These are phyloP conservation scores for Cryptosporidium felis DNA, from an alignment of 169 alveolate species.

Conservation along the genomic window DNA sequence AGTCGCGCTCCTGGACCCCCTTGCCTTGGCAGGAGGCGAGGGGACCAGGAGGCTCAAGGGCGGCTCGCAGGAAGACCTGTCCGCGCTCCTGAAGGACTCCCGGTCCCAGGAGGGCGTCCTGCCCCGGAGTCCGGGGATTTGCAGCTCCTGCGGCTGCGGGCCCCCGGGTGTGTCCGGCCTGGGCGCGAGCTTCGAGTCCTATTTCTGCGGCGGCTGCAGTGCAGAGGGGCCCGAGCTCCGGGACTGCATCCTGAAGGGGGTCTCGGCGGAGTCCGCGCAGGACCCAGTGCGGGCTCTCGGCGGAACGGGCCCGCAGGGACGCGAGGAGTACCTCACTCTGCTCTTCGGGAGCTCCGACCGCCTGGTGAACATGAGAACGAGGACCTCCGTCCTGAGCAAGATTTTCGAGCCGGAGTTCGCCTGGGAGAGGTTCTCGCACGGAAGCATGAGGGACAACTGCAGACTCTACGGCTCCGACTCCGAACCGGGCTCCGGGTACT, in stretches of 20 bases:
- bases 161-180: background rate
- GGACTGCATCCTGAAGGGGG: conserved; percentile 1
- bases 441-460: conserved; percentile 43
- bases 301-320: too few relatives aligned
- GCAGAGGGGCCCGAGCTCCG: background rate
- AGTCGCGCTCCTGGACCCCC: background rate
- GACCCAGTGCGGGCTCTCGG: too few relatives aligned
- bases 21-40: background rate
- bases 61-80: too few relatives aligned
- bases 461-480: background rate
- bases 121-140: background rate
- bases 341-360: conserved; percentile 15
- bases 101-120: too few relatives aligned
- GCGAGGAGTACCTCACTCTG: background rate
- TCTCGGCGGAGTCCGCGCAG: background rate
- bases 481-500: background rate
- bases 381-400: background rate
- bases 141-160: conserved; percentile 1
- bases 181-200: background rate
- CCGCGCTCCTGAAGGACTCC: too few relatives aligned
- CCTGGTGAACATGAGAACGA: background rate
- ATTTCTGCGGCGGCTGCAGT: conserved; percentile 8
- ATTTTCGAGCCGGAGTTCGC: conserved; percentile 43
- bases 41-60: background rate
- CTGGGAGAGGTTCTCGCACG: conserved; percentile 28